A percentile compares a stretch with the other conserved stretches of the same genome.
Evolutionary conservation across 129 eudicot genomes (phyloP).

Genomic region (Centaurea solstitialis): DNA sequence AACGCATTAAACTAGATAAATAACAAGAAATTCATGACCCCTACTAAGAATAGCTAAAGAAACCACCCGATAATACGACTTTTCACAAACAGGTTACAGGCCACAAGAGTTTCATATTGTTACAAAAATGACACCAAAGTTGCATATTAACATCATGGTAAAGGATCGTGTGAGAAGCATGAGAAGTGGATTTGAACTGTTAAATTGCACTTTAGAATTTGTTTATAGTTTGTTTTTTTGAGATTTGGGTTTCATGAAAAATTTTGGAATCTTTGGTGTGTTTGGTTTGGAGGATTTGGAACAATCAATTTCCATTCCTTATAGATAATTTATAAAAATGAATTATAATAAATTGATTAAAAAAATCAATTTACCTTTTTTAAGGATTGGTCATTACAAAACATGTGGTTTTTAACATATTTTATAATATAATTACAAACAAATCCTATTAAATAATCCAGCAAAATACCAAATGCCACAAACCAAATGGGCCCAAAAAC

Average conservation of each 20-base stretch:
- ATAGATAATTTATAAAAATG: too few relatives aligned
- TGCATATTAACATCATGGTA: not conserved
- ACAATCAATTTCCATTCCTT: not conserved
- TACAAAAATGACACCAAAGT: not conserved
- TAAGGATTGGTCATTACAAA: too few relatives aligned
- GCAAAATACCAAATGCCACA: not conserved
- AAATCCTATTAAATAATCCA: too few relatives aligned
- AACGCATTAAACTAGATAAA: not conserved
- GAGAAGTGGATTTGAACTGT: too few relatives aligned
- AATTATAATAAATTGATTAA: too few relatives aligned
- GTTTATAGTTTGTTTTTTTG: too few relatives aligned
- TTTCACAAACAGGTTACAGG: not conserved
- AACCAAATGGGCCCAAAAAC: not conserved
- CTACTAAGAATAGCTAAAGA: too few relatives aligned
- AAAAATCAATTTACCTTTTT: not conserved
- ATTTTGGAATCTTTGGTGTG: not conserved
- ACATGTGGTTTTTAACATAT: not conserved
- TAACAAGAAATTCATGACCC: too few relatives aligned
- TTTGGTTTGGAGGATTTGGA: not conserved
- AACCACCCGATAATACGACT: not conserved
- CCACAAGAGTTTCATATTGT: not conserved
- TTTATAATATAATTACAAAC: not conserved
- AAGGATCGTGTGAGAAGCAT: too few relatives aligned
- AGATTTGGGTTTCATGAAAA: not conserved
- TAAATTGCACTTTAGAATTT: too few relatives aligned